A percentile compares a stretch with the other conserved stretches of the same genome.
These are phyloP conservation scores for Pseudotsuga menziesii DNA, from an alignment of 75 land plant species.

Conservation along the genomic window DNA sequence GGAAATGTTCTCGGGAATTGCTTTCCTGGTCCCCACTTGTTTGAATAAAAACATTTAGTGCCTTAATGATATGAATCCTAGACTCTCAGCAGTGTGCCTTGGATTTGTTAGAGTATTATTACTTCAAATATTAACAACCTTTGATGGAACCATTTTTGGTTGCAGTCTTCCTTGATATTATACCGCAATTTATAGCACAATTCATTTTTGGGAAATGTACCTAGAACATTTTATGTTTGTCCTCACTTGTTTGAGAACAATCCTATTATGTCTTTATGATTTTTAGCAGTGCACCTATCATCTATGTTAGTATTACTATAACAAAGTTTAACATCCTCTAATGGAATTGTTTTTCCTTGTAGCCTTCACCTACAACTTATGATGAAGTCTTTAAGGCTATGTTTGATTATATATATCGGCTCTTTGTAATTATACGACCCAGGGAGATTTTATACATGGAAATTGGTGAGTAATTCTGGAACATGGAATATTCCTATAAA, in stretches of 20 bases:
- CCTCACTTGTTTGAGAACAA: too few species aligned
- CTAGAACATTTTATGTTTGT: too few species aligned
- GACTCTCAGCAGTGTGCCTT: background rate
- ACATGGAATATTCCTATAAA: background rate
- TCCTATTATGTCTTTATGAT: too few species aligned
- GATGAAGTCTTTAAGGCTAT: constrained; percentile 76
- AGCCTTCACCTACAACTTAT: constrained; percentile 82
- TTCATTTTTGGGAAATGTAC: too few species aligned
- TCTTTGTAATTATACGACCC: constrained; percentile 76
- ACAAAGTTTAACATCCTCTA: background rate
- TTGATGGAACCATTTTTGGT: background rate
- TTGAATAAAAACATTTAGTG: too few species aligned
- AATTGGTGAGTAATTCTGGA: constrained; percentile 54
- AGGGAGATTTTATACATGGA: constrained; percentile 88
- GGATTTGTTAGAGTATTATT: background rate
- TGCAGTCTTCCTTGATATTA: constrained; percentile 71
- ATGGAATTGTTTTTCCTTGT: constrained; percentile 15
- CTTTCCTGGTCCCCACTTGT: too few species aligned
- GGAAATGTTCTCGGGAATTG: too few species aligned
- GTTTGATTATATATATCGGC: constrained; percentile 81
- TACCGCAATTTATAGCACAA: too few species aligned
- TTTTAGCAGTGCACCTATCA: background rate
- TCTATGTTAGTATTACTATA: background rate
- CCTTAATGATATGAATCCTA: too few species aligned
- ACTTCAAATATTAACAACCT: background rate